Conservation (phyloP, 2,329 filamentous ascomycete species). For the Phialophora tarda region DNA sequence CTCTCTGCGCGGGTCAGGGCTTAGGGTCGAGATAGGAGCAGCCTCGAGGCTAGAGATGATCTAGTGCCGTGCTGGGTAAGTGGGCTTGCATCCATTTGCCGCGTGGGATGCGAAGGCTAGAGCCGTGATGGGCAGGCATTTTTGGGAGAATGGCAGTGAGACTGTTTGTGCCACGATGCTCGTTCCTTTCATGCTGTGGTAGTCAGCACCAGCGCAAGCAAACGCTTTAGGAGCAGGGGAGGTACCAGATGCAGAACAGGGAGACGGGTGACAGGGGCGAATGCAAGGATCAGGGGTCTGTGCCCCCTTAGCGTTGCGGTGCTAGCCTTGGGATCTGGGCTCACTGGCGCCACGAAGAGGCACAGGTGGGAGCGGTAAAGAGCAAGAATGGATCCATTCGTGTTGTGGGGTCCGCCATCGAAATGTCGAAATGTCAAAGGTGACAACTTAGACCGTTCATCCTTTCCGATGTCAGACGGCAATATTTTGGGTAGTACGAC, state of each 20-base stretch:
- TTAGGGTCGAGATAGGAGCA: constrained; percentile 16
- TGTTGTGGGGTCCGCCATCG: neutral
- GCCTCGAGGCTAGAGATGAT: constrained; percentile 12
- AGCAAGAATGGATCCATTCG: neutral
- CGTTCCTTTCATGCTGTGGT: constrained; percentile 7
- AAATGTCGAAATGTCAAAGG: neutral
- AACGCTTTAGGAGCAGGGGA: constrained; percentile 5
- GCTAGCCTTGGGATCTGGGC: neutral
- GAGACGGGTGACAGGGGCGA: neutral
- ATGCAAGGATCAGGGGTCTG: constrained; percentile 3
- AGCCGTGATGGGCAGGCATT: constrained; percentile 14
- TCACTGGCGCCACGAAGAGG: neutral
- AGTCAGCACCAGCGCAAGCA: constrained; percentile 9
- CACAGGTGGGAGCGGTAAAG: neutral
- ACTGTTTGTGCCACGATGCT: constrained; percentile 16
- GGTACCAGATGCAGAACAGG: neutral
- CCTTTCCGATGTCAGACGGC: neutral
- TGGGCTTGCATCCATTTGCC: constrained; percentile 14
- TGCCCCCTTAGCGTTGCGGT: neutral
- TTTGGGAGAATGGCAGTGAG: constrained; percentile 15
- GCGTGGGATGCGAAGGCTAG: constrained; percentile 30
- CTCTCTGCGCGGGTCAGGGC: constrained; percentile 1
- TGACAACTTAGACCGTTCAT: neutral
- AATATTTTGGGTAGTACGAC: neutral
- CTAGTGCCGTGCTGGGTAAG: constrained; percentile 13